phyloP scores from a whole-genome alignment of 2,329 filamentous ascomycete species.

The Penicillium sp. region DNA sequence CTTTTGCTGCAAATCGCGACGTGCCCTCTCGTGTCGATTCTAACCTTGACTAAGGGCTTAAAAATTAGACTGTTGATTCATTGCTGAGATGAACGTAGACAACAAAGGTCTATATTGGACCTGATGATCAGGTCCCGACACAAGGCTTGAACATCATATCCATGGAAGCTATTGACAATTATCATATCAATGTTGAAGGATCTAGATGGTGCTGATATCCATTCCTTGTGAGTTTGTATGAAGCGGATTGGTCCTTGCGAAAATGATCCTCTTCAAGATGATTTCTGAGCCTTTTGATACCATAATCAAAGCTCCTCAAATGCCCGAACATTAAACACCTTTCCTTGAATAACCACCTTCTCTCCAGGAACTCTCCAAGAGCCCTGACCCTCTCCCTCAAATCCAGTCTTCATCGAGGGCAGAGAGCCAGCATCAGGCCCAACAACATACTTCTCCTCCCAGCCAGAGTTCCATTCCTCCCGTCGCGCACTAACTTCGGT shows the following conservation, averaged over 20 bases:
- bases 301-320: conserved; percentile 24
- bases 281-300: not conserved
- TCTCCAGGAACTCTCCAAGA: conserved; percentile 22
- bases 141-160: too few relatives aligned
- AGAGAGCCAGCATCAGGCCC: conserved; percentile 14
- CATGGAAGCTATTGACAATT: too few relatives aligned
- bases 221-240: too few relatives aligned
- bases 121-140: too few relatives aligned
- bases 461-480: conserved; percentile 28
- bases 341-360: conserved; percentile 20
- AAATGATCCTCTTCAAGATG: not conserved
- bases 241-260: not conserved
- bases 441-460: conserved; percentile 22
- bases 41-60: too few relatives aligned
- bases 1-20: too few relatives aligned
- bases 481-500: conserved; percentile 31
- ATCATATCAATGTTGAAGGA: too few relatives aligned
- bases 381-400: conserved; percentile 17
- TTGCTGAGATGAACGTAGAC: too few relatives aligned
- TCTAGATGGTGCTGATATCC: too few relatives aligned
- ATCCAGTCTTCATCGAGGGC: conserved; percentile 23
- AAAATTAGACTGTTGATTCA: too few relatives aligned
- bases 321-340: conserved; percentile 27
- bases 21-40: too few relatives aligned
- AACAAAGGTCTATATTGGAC: too few relatives aligned